These are phyloP conservation scores for Monosporascus sp. DNA, from an alignment of 2,329 filamentous ascomycete species.

Conservation along the genomic window DNA sequence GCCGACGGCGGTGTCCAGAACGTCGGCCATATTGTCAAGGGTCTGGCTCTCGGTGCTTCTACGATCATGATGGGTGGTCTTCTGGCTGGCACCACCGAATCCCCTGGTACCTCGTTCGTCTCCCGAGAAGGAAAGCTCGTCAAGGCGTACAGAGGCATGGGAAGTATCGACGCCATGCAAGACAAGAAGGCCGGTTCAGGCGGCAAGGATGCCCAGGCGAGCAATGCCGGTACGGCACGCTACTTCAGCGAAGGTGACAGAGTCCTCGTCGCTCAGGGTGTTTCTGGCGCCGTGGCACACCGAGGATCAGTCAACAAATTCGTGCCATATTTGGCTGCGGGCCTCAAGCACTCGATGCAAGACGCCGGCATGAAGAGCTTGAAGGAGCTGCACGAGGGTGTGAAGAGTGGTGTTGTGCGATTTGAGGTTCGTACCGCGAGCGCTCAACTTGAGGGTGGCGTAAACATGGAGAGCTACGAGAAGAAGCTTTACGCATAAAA, in stretches of 20 bases:
- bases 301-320: conserved; percentile 88
- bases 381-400: conserved; percentile 67
- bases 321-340: conserved; percentile 89
- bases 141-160: conserved; percentile 99
- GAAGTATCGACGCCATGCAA: conserved; percentile 98
- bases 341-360: conserved; percentile 95
- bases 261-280: conserved; percentile 92
- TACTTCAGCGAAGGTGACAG: conserved; percentile 98
- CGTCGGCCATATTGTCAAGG: conserved; percentile 98
- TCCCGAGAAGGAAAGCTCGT: conserved; percentile 95
- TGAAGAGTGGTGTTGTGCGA: conserved; percentile 68
- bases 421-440: conserved; percentile 94
- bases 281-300: conserved; percentile 80
- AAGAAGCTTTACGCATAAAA: conserved; percentile 96
- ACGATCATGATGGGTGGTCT: conserved; percentile 99
- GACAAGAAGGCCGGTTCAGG: conserved; percentile 89
- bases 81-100: conserved; percentile 94
- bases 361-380: conserved; percentile 87
- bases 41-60: conserved; percentile 85
- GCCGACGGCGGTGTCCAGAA: conserved; percentile 98
- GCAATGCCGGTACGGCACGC: conserved; percentile 91
- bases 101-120: conserved; percentile 93
- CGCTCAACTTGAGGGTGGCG: conserved; percentile 92
- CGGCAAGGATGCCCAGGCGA: conserved; percentile 66
- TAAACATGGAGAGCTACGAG: conserved; percentile 98